Conservation (phyloP, 192 early-diverging fungal species). For the Linnemannia schmuckeri region DNA sequence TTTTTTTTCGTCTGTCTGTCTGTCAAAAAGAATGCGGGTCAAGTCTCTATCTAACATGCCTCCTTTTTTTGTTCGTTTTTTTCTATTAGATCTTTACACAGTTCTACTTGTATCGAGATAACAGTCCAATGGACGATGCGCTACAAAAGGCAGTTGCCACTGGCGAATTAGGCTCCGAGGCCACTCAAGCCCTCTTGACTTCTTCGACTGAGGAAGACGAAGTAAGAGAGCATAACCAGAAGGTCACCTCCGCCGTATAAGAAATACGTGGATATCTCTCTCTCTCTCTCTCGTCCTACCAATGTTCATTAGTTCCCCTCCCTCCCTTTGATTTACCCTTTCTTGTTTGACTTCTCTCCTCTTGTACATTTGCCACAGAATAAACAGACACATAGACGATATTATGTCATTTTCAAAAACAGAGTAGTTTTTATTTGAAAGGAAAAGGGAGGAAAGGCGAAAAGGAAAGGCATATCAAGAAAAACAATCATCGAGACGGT, state of each 20-base stretch:
- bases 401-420: neutral
- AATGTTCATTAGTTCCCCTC: neutral
- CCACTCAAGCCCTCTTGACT: neutral
- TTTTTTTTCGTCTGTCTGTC: neutral
- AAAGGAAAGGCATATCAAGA: neutral
- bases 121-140: slow-evolving; percentile 2
- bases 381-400: neutral
- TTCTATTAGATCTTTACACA: slow-evolving; percentile 37
- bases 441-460: neutral
- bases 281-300: neutral
- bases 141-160: slow-evolving; percentile 2
- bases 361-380: neutral
- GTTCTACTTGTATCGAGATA: slow-evolving; percentile 32
- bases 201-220: neutral
- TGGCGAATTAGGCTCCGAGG: neutral
- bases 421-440: neutral
- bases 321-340: neutral
- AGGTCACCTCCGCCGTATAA: neutral
- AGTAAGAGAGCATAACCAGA: neutral
- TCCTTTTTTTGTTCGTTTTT: neutral
- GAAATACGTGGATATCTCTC: neutral
- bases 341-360: neutral
- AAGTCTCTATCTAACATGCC: neutral
- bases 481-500: neutral
- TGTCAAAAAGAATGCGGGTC: neutral